A percentile compares a stretch with the other conserved stretches of the same genome.
Conservation (phyloP, 2,329 filamentous ascomycete genomes). For the Geoglossum cookeanum region DNA sequence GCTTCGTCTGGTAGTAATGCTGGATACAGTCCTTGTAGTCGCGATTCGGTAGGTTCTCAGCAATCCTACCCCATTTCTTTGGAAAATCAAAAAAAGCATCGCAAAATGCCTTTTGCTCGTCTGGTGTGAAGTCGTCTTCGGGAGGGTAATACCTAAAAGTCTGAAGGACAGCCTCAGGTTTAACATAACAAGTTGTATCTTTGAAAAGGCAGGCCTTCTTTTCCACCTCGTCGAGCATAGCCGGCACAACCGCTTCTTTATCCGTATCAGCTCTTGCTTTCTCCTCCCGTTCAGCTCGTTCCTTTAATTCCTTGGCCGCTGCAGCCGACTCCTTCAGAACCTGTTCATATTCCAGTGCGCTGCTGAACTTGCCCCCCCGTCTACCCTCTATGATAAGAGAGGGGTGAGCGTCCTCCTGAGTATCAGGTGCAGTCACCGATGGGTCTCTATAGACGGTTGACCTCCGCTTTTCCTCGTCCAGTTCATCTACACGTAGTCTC, state of each 20-base stretch:
- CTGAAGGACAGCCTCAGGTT: constrained; percentile 20
- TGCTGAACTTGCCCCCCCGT: constrained; percentile 27
- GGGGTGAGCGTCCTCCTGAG: background rate
- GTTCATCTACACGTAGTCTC: constrained; percentile 23
- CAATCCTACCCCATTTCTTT: constrained; percentile 33
- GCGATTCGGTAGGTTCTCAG: constrained; percentile 25
- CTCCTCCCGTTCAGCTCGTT: constrained; percentile 23
- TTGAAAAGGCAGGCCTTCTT: constrained; percentile 22
- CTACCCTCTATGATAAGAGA: constrained; percentile 21
- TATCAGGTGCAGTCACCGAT: background rate
- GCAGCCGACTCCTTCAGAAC: constrained; percentile 28
- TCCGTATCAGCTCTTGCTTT: constrained; percentile 25
- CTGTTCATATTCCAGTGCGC: constrained; percentile 29
- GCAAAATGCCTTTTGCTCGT: constrained; percentile 27
- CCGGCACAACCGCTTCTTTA: constrained; percentile 27
- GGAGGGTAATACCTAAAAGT: constrained; percentile 27
- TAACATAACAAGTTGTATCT: constrained; percentile 26
- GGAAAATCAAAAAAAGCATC: constrained; percentile 28
- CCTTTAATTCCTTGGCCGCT: constrained; percentile 25
- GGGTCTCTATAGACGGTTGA: background rate
- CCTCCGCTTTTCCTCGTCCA: constrained; percentile 20
- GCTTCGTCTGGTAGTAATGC: constrained; percentile 32
- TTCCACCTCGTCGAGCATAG: constrained; percentile 26
- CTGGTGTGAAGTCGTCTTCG: constrained; percentile 26
- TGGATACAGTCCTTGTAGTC: constrained; percentile 29